Evolutionary conservation across 2,329 filamentous ascomycete genomes (phyloP), one percentile per base, ranked within the genome.

Genomic region (Phialophora expanda): DNA sequence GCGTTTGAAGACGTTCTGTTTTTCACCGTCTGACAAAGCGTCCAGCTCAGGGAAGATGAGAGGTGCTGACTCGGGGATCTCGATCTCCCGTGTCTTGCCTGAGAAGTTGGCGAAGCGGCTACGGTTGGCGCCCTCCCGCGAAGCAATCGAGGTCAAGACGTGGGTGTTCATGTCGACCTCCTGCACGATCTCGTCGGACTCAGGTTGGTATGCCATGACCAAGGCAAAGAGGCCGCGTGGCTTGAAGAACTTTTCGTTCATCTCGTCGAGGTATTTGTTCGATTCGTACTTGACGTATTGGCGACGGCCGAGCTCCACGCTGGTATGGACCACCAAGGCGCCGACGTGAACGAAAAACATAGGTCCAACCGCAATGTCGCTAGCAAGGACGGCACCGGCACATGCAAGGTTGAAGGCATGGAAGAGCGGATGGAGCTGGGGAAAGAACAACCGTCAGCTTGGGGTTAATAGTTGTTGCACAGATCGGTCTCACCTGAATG

Each of bases 221-320:
- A 85, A 76, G 63, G 79, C 82, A 73, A 82, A 84, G 0, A 88
- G 78, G 0, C 86, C 86, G 1, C 79, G 80, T 0, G 86, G 85
- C 53, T 78, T 79, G 73, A 88, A 89, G 65, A 86, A 81, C 4
- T 83, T 78, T 8, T 81, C 77, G 70, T 88, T 88, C 69, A 86
- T 79, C 32, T 77, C 75, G 68, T 86, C 80, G 9, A 89, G 78
- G 71, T 85, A 88, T 0, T 73, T 75, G 69, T 86, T 87, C 0
- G 82, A 80, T 53, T 79, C 75, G 28, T 66, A 63, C 34, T 68
- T 76, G 53, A 56, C 53, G 28, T 60, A 64, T 51, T 38, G 46
- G 22, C 46, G 32, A 22, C 62, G 34, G 5, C 44, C 32, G 7
- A 54, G 28, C 48, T 64, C 62, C 1, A 59, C 55, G 30, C 53